These are phyloP conservation scores for Fonsecaea nubica DNA, from an alignment of 2,329 filamentous ascomycete genomes.

Conservation along the genomic window DNA sequence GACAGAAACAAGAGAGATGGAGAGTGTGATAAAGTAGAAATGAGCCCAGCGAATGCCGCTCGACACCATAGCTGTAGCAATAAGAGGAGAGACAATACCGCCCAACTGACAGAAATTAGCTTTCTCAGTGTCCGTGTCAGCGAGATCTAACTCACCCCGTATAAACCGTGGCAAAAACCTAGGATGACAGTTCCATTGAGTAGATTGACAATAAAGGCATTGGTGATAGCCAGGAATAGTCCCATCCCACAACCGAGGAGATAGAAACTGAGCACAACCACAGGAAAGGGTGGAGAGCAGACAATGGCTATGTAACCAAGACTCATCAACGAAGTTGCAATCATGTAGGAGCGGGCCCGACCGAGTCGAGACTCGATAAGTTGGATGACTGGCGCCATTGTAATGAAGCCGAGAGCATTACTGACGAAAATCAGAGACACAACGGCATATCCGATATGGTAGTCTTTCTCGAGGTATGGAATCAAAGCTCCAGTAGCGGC, in stretches of 20 bases:
- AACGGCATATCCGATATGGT: constrained; percentile 75
- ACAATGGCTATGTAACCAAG: constrained; percentile 70
- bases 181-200: constrained; percentile 59
- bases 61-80: constrained; percentile 75
- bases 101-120: constrained; percentile 53
- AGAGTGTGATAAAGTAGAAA: constrained; percentile 74
- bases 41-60: constrained; percentile 68
- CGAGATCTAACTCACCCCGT: constrained; percentile 49
- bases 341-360: constrained; percentile 67
- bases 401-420: constrained; percentile 77
- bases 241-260: constrained; percentile 64
- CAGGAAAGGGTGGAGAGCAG: constrained; percentile 71
- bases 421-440: constrained; percentile 84
- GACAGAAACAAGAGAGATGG: constrained; percentile 64
- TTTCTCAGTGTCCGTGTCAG: neutral
- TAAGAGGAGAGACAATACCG: constrained; percentile 69
- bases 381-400: constrained; percentile 73
- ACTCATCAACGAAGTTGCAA: constrained; percentile 64
- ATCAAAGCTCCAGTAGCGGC: constrained; percentile 78
- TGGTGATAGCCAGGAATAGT: constrained; percentile 61
- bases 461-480: constrained; percentile 79
- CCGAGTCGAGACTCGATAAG: constrained; percentile 67
- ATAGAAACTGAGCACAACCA: constrained; percentile 72
- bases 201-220: constrained; percentile 63
- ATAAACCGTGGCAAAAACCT: constrained; percentile 46